Percentiles rank a stretch among this genome's conserved stretches.
These are phyloP conservation scores for Citrus reticulata DNA, from an alignment of 345 rosid genomes.

Conservation along the genomic window DNA sequence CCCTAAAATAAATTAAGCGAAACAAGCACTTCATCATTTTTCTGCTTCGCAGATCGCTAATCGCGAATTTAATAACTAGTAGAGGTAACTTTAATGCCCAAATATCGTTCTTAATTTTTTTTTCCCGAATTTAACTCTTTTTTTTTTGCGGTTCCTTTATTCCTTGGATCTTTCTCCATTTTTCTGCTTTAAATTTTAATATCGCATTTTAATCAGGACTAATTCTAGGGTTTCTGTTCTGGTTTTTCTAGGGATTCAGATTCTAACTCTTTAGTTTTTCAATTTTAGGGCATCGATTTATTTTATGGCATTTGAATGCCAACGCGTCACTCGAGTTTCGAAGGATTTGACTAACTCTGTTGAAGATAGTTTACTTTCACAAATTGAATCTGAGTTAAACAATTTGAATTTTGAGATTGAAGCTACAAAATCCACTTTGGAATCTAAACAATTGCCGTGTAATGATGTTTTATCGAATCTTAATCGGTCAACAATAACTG, in stretches of 20 bases:
- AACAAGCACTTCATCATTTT: neutral
- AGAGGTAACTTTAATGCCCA: neutral
- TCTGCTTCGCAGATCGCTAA: neutral
- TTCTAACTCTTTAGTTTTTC: neutral
- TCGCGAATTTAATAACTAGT: neutral
- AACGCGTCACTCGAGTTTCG: constrained; percentile 32
- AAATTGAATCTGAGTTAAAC: neutral
- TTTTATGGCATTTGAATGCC: constrained; percentile 95
- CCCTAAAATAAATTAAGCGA: neutral
- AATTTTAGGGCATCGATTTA: constrained; percentile 2
- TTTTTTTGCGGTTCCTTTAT: neutral
- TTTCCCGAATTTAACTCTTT: neutral
- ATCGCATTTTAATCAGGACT: neutral
- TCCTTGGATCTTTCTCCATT: neutral
- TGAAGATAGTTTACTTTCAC: constrained; percentile 15
- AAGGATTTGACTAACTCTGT: constrained; percentile 17
- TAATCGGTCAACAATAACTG: constrained; percentile 52
- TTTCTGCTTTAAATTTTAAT: neutral
- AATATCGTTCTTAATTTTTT: neutral
- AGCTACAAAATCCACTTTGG: constrained; percentile 19
- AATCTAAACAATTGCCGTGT: constrained; percentile 28
- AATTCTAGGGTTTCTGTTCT: neutral
- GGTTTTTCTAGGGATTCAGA: neutral
- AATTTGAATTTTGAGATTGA: constrained; percentile 13
- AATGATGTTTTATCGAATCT: constrained; percentile 29